Evolutionary conservation across 331 rosid genomes (phyloP), one percentile per base, ranked within the genome.

Genomic region (Dryas integrifolia): DNA sequence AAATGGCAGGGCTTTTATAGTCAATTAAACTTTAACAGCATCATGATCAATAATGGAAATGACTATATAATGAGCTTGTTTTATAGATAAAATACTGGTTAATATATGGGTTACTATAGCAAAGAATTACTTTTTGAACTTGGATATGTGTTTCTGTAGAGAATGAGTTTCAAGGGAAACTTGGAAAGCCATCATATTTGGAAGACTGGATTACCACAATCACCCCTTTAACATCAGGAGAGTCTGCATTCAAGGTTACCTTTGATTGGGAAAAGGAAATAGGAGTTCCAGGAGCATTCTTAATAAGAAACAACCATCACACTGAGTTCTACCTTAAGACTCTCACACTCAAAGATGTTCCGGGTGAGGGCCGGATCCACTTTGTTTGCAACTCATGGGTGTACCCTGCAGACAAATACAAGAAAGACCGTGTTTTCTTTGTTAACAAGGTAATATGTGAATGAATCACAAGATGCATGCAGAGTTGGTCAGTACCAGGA

Each of bases 361-460:
- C 92, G 2, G 82, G 80, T 60, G 89, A 81, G 58, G 96, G 87
- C 14, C 59, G 4, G 26, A 57, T 87, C 56, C 91, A 84, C 77
- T 91, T 91, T 58, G 86, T 82, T 4, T 91, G 97, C 83, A 91
- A 88, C 83, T 91, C 96, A 30, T 91, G 97, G 96, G 88, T 91
- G 10, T 91, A 88, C 81, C 92, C 95, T 45, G 66, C 84, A 0
- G 77, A 77, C 2, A 84, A 81, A 76, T 86, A 88, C 65, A 16
- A 72, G 35, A 88, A 57, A 13, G 87, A 85, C 67, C 92, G 96
- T 9, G 49, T 88, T 77, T 91, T 91, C 87, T 91, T 91, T 72
- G 24, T 65, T 46, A 91, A 89, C 88, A 85, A 89, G 96, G 96
- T 86, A 82, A 46, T 1, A 1, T 30, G 3, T 7, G 21, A 61